Percentiles rank a stretch among this genome's conserved stretches.
Conservation (phyloP, 768 basidiomycete genomes). For the Coprinopsis cinerea region DNA sequence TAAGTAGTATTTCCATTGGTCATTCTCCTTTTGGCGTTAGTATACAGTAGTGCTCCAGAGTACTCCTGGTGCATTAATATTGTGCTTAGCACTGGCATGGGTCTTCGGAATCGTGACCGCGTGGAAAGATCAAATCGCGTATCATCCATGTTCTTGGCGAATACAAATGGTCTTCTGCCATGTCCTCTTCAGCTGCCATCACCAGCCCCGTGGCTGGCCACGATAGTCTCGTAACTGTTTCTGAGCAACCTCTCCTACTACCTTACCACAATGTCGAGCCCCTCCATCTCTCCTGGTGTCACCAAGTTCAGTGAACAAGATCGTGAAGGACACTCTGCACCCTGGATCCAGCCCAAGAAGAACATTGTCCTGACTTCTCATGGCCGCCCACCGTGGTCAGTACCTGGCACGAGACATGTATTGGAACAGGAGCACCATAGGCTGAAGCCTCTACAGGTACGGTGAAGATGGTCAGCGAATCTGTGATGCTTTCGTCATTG, state of each 20-base stretch:
- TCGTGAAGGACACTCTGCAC: conserved; percentile 10
- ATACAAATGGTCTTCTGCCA: background rate
- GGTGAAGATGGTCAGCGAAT: conserved; percentile 65
- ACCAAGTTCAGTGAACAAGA: background rate
- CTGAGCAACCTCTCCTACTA: background rate
- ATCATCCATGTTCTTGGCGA: background rate
- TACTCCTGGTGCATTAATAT: no score
- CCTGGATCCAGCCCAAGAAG: conserved; percentile 45
- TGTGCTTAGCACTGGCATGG: no score
- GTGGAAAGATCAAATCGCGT: background rate
- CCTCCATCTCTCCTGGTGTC: background rate
- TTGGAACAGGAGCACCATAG: no score
- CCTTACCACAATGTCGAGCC: background rate
- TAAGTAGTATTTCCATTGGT: no score
- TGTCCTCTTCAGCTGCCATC: no score
- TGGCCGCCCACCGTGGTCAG: conserved; percentile 79
- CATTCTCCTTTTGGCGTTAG: no score
- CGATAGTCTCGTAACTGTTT: no score
- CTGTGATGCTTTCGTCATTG: conserved; percentile 77
- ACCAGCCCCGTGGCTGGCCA: no score
- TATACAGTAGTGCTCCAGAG: no score
- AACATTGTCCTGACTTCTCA: conserved; percentile 80
- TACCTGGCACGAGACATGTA: conserved; percentile 5
- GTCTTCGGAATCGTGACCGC: no score
- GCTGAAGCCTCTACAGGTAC: conserved; percentile 47